Conservation (phyloP, 2,329 filamentous ascomycete genomes). For the Trichoderma asperellum region DNA sequence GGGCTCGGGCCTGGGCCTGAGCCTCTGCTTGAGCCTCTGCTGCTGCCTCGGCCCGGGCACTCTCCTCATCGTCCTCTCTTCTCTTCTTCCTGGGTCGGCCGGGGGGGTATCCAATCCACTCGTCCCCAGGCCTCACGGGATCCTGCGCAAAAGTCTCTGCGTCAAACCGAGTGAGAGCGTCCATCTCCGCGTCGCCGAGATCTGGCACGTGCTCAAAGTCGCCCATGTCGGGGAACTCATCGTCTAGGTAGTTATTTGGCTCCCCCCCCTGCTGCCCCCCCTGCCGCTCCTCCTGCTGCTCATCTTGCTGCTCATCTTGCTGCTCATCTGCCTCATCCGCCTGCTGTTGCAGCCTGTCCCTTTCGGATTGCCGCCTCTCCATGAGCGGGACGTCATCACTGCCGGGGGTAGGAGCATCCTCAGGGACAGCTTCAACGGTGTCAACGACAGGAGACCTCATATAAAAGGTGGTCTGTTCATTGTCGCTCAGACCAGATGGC, state of each 20-base stretch:
- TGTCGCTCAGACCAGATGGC: conserved; percentile 51
- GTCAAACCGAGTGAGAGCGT: conserved; percentile 17
- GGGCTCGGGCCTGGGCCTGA: not conserved
- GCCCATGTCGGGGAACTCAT: conserved; percentile 4
- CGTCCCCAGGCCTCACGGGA: conserved; percentile 1
- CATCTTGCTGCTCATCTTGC: not conserved
- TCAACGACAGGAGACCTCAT: conserved; percentile 42
- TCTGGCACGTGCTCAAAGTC: conserved; percentile 2
- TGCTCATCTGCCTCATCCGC: not conserved
- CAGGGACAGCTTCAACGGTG: not conserved
- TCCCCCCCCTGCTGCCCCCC: no score
- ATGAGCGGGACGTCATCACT: not conserved
- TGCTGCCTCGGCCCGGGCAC: not conserved
- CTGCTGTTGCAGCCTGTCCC: not conserved
- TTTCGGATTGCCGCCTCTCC: not conserved
- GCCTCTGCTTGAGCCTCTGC: conserved; percentile 33
- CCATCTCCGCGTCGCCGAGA: conserved; percentile 22
- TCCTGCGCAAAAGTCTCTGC: conserved; percentile 17
- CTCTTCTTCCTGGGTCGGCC: conserved; percentile 37
- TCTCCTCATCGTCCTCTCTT: conserved; percentile 26
- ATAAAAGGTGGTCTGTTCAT: conserved; percentile 57
- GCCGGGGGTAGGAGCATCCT: not conserved
- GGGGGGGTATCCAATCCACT: conserved; percentile 9
- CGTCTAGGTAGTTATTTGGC: not conserved
- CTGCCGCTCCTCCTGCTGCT: not conserved